Evolutionary conservation across 768 basidiomycete genomes (phyloP), one percentile per base, ranked within the genome.

Genomic region (Boletus fagicola): DNA sequence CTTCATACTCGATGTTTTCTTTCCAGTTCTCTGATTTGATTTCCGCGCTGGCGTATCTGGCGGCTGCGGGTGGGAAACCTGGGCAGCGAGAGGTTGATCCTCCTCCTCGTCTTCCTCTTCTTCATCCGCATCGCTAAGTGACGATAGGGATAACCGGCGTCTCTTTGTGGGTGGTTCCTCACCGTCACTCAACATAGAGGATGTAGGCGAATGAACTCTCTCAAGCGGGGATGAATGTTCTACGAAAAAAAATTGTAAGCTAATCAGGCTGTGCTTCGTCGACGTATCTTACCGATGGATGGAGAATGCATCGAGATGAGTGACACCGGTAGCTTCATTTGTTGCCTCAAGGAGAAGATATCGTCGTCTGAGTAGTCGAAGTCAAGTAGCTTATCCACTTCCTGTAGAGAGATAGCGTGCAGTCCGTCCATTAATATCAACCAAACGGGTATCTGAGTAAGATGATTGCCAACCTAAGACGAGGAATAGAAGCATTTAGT

Each of bases 301-400:
- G 80, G 78, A 22, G 78, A 75, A 26, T 76, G 71, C 30, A 83
- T 80, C 51, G 81, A 81, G 28, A 80, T 76, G 51, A 76, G 73
- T 15, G 83, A 80, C 20, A 78, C 76, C 0, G 81, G 79, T 36
- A 81, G 69, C 53, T 72, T 74, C 83, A 92, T 87, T 71, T 89
- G 88, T 63, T 83, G 83, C 58, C 87, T 82, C 55, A 92, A 69
- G 18, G 87, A 86, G 28, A 77, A 65, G 44, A 93, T 84, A 60
- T 86, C 84, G 20, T 83, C 83, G 70, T 93, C 86, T 13, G 75
- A 75, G 69, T 92, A 92, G 48, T 80, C 77, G 63, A 94, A 94
- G 73, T 93, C 88, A n/a, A 89, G 77, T 11, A 95, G 77, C 65
- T 83, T 83, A 48, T 84, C 85, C 33, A 79, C 80, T 69, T 91